Evolutionary conservation across 106 monocot species (phyloP), one percentile per base, ranked within the genome.

Genomic region (Dendrobium nobile): DNA sequence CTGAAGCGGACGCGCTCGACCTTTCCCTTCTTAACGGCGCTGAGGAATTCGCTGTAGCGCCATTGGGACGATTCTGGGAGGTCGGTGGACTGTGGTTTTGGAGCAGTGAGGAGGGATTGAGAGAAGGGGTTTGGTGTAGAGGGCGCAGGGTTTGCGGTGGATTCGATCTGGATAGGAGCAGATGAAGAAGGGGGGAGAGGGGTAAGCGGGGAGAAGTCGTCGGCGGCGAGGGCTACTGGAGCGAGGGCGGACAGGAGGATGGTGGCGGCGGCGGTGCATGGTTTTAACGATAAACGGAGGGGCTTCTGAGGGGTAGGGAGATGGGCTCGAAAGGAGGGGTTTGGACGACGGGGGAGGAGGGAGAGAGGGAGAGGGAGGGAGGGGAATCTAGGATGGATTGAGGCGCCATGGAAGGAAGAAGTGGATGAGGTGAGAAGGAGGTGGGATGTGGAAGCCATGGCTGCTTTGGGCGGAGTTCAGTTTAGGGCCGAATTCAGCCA

Each of bases 11-110:
- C 98, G 42, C 95, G 89, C 86, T 99, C 95, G 7, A 99, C 98
- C 82, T 99, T 99, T 18, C 98, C 98, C 67, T 83, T 88, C 88
- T 95, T 95, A 47, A 99, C 95, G 75, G 98, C 95, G 86, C 82
- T 91, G 45, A 99, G 89, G 88, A 99, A 99, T 82, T 99, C 98
- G 75, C 95, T 93, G 87, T 99, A 99, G 6, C 98, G 88, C 98
- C 98, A 99, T 81, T 95, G 90, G 43, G 88, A 78, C 47, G 92
- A 95, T 3, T 99, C 98, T 40, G 98, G 98, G 80, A 99, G 82
- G 81, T 95, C 98, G 22, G 70, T 41, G 37, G 81, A n/a, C 41
- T 91, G 88, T 27, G 96, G 91, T 28, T 87, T 90, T 7, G 97
- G 97, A 3, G 97, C 94, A 3, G 92, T 91, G 65, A 92, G 84